Evolutionary conservation across 1,284 basidiomycete genomes (phyloP), one percentile per base, ranked within the genome.

Genomic region (Tilletia indica): DNA sequence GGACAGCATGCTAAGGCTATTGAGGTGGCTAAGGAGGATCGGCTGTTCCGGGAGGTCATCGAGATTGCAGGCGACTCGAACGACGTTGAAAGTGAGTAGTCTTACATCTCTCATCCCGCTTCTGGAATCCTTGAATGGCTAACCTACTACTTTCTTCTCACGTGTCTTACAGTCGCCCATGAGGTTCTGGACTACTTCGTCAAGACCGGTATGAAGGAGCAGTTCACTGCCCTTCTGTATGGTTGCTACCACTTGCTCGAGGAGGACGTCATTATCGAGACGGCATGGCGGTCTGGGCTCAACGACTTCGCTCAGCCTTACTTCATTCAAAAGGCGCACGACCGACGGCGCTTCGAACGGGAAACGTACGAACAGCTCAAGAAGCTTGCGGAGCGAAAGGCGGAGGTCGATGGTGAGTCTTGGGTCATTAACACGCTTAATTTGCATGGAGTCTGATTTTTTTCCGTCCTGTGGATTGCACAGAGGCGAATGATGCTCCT

Each of bases 291-390:
- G 83, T 91, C 97, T 78, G 95, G 91, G 16, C 87, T 99, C 68
- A 92, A 92, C 82, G 97, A 99, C 86, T 97, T 96, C 87, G 92
- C 92, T 82, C 95, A 94, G 92, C 95, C 95, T 0, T 98, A 92
- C 86, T 90, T 90, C 82, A 91, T 98, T 70, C 94, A 97, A 86
- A 88, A 89, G 68, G 91, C 93, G 36, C 36, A 38, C 16, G 61
- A 64, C 61, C 61, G 61, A 38, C 61, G 61, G 16, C 61, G 83
- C 89, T 93, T 67, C 63, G 16, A 45, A 67, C 68, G 34, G 67
- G 31, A 64, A 16, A n/a, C 25, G 54, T 9, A 42, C 54, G 45
- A 34, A 90, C 73, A 74, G 25, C 66, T 70, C 6, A 72, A 70
- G 73, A 64, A 64, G 61, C n/a, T 64, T 77, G 74, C 78, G 64